Evolutionary conservation across 106 monocot species (phyloP).

Genomic region (Triglochin maritima): DNA sequence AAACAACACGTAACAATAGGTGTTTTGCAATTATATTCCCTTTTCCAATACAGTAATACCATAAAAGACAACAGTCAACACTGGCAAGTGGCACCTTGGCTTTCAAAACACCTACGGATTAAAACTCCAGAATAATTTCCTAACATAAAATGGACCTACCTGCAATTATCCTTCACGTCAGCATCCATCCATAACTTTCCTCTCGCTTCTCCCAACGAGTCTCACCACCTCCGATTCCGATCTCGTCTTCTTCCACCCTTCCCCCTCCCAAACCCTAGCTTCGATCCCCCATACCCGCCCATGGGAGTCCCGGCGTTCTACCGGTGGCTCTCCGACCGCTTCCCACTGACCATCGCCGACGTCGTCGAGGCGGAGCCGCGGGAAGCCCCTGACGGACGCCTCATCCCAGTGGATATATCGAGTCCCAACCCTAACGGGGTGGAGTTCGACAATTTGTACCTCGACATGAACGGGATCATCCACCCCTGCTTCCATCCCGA

Average conservation of each 20-base stretch:
- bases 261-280: not conserved
- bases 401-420: slow-evolving; percentile 9
- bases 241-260: not conserved
- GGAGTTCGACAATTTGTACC: slow-evolving; percentile 27
- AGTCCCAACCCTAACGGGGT: slow-evolving; percentile 21
- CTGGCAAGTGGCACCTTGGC: no score
- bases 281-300: not conserved
- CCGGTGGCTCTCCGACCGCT: slow-evolving; percentile 21
- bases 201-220: no score
- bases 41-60: no score
- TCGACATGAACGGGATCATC: slow-evolving; percentile 32
- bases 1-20: no score
- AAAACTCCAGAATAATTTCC: no score
- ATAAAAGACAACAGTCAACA: no score
- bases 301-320: slow-evolving; percentile 33
- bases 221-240: not conserved
- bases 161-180: no score
- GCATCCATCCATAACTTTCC: no score
- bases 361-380: slow-evolving; percentile 19
- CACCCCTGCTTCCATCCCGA: slow-evolving; percentile 97
- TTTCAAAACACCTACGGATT: no score
- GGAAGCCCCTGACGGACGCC: not conserved
- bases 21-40: no score
- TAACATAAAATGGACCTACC: no score
- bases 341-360: slow-evolving; percentile 9